Conservation (phyloP, 2,329 filamentous ascomycete species). For the Fusarium tanahbumbuense region DNA sequence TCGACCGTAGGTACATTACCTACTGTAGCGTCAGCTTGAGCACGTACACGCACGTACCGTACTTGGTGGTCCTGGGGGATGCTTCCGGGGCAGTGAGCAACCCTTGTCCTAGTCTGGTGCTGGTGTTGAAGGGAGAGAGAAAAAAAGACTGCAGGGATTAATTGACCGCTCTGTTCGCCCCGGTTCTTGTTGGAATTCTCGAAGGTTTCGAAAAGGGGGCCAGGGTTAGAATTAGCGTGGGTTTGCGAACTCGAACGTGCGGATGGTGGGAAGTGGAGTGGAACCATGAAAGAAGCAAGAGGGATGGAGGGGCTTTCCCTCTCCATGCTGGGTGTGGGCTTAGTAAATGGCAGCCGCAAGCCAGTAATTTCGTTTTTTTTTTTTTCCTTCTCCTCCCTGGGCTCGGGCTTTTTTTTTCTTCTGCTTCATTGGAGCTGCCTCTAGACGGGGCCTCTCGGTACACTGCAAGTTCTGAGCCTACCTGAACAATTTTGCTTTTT, state of each 20-base stretch:
- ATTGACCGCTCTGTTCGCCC: constrained; percentile 47
- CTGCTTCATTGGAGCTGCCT: neutral
- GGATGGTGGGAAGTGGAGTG: constrained; percentile 24
- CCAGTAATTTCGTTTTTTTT: constrained; percentile 30
- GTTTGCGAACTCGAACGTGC: constrained; percentile 40
- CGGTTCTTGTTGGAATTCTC: constrained; percentile 46
- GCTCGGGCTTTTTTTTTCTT: neutral
- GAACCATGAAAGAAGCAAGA: constrained; percentile 2
- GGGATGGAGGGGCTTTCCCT: constrained; percentile 8
- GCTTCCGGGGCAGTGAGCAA: constrained; percentile 33
- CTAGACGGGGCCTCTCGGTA: neutral
- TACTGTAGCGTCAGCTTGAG: constrained; percentile 20
- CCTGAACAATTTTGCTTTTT: constrained; percentile 21
- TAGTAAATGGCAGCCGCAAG: constrained; percentile 12
- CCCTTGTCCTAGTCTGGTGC: constrained; percentile 38
- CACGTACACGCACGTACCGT: constrained; percentile 8
- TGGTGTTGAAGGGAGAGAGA: constrained; percentile 35
- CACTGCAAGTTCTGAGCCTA: neutral
- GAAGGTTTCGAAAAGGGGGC: constrained; percentile 49
- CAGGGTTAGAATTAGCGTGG: constrained; percentile 40
- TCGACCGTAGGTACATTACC: constrained; percentile 32
- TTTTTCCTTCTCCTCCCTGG: neutral
- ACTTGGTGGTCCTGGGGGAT: constrained; percentile 4
- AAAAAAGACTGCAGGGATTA: constrained; percentile 29
- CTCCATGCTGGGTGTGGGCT: constrained; percentile 14